Conservation (phyloP, 2,329 filamentous ascomycete species). For the Aspergillus carbonarius region DNA sequence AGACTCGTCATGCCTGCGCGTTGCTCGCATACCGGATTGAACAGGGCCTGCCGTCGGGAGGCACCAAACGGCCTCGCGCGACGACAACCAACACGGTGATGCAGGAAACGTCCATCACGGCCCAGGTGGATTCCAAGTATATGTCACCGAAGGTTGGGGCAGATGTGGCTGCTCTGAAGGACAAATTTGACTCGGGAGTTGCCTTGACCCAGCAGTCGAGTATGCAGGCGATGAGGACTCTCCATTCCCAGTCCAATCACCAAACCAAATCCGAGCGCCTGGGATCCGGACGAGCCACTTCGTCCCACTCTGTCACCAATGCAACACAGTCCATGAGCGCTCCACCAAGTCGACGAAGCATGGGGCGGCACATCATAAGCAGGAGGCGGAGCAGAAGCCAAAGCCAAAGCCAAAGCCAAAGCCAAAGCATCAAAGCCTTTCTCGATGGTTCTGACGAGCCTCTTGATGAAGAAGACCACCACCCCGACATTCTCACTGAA, state of each 20-base stretch:
- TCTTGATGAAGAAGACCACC: no score
- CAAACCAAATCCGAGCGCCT: not conserved
- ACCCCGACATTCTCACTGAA: not conserved
- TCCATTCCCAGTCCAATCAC: slow-evolving; percentile 15
- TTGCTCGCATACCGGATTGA: slow-evolving; percentile 32
- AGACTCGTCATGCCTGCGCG: slow-evolving; percentile 38
- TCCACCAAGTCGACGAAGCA: not conserved
- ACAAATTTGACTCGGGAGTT: slow-evolving; percentile 26
- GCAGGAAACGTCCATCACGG: not conserved
- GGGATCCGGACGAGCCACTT: slow-evolving; percentile 10
- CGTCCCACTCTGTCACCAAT: slow-evolving; percentile 9
- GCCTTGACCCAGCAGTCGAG: slow-evolving; percentile 21
- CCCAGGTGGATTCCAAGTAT: slow-evolving; percentile 16
- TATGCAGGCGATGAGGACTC: slow-evolving; percentile 16
- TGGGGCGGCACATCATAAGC: not conserved
- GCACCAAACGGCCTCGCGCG: not conserved
- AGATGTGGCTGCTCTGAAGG: slow-evolving; percentile 7
- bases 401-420: not conserved
- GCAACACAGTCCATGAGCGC: not conserved
- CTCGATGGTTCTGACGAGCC: not conserved
- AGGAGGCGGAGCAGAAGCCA: not conserved
- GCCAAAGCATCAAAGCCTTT: not conserved
- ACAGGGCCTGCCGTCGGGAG: slow-evolving; percentile 16
- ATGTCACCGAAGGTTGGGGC: slow-evolving; percentile 3
- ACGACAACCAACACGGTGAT: not conserved